Conservation (phyloP, 768 basidiomycete genomes). For the Trametopsis cervina region DNA sequence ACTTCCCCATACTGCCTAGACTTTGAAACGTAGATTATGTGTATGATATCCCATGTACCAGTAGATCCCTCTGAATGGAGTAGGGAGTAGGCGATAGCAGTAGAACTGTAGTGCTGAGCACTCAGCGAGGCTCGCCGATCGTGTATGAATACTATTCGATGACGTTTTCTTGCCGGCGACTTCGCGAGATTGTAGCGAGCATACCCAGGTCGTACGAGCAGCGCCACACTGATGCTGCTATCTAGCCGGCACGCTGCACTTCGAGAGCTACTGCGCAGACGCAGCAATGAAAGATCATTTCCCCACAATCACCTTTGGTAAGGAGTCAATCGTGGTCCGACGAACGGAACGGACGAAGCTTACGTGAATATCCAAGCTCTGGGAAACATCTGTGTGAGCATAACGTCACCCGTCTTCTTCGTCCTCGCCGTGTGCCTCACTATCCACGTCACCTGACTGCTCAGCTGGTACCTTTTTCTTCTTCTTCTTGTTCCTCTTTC, state of each 20-base stretch:
- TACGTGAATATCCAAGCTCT: no score
- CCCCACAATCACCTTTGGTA: no score
- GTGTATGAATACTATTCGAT: not conserved
- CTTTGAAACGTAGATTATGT: not conserved
- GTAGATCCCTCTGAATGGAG: no score
- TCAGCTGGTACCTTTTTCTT: conserved; percentile 11
- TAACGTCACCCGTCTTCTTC: not conserved
- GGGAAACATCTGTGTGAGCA: no score
- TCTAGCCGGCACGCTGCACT: no score
- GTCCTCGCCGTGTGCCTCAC: not conserved
- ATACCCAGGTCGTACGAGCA: not conserved
- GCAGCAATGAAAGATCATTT: no score
- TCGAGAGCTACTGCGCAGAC: no score
- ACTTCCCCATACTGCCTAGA: no score
- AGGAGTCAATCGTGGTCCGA: no score
- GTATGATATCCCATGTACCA: not conserved
- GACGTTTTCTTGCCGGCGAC: not conserved
- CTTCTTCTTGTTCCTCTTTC: conserved; percentile 46
- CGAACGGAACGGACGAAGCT: no score
- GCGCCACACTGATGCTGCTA: no score
- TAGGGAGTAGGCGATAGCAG: not conserved
- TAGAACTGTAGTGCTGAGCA: not conserved
- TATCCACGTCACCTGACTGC: not conserved
- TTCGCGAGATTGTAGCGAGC: not conserved
- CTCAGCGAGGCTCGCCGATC: not conserved